Evolutionary conservation across 2,329 filamentous ascomycete species (phyloP).

Genomic region (Cladosporium sp.): DNA sequence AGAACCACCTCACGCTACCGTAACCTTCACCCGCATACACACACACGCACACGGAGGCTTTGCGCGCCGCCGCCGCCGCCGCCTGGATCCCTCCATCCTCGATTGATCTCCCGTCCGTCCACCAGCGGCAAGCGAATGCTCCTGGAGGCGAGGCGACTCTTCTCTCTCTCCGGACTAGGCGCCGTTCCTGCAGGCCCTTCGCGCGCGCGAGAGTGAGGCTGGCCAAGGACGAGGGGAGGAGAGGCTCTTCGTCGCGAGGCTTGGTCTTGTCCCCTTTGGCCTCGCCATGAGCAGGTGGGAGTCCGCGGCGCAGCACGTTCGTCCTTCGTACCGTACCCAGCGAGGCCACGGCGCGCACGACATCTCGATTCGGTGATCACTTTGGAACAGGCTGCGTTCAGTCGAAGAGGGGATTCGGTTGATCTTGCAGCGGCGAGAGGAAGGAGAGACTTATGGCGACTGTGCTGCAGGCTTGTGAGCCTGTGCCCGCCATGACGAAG

Average conservation of each 20-base stretch:
- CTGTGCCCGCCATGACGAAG: constrained; percentile 9
- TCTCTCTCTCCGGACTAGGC: constrained; percentile 7
- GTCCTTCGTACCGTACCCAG: constrained; percentile 23
- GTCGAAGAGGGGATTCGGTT: too few species aligned
- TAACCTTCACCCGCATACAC: too few species aligned
- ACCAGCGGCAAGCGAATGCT: not conserved
- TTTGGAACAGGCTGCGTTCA: constrained; percentile 6
- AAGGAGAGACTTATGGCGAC: constrained; percentile 2
- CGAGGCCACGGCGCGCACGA: constrained; percentile 28
- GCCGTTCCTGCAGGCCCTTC: constrained; percentile 1
- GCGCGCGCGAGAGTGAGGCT: not conserved
- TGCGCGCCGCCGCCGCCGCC: too few species aligned
- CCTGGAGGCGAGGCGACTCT: too few species aligned
- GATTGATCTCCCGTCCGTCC: too few species aligned
- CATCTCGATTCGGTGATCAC: constrained; percentile 28
- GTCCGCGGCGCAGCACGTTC: constrained; percentile 22
- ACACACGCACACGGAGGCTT: too few species aligned
- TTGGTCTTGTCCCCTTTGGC: not conserved
- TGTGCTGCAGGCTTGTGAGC: constrained; percentile 10
- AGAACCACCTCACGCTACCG: too few species aligned
- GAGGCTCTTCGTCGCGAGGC: too few species aligned
- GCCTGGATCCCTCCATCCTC: too few species aligned
- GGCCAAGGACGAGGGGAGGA: too few species aligned
- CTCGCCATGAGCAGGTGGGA: constrained; percentile 25
- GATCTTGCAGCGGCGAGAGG: not conserved